Evolutionary conservation across 371 early-diverging fungal species (phyloP).

Genomic region (Apophysomyces variabilis): DNA sequence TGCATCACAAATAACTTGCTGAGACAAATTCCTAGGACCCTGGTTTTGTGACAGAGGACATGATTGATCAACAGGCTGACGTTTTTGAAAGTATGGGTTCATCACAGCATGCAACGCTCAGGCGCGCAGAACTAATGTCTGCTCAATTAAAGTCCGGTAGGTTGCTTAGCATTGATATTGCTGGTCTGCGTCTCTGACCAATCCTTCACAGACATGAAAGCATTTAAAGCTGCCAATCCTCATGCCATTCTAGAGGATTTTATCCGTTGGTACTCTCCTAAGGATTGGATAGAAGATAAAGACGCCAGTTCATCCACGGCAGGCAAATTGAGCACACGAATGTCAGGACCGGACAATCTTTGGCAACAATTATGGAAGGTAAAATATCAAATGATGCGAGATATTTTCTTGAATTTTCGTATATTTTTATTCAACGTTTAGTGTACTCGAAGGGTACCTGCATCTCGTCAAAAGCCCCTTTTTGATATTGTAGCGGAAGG

Average conservation of each 20-base stretch:
- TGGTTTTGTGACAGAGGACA: constrained; percentile 90
- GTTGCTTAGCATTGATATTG: constrained; percentile 4
- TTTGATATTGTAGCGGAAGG: constrained; percentile 79
- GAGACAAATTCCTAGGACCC: constrained; percentile 51
- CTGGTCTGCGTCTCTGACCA: background rate
- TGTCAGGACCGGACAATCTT: constrained; percentile 80
- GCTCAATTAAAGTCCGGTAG: constrained; percentile 76
- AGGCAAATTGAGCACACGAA: constrained; percentile 70
- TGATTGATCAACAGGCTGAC: constrained; percentile 80
- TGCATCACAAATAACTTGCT: background rate
- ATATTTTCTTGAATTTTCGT: too few species aligned
- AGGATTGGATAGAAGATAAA: constrained; percentile 72
- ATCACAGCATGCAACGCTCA: constrained; percentile 69
- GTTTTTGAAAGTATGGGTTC: constrained; percentile 81
- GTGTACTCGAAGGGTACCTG: constrained; percentile 71
- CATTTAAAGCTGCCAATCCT: constrained; percentile 91
- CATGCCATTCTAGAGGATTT: constrained; percentile 82
- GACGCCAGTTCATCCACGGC: constrained; percentile 31
- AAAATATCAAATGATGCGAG: too few species aligned
- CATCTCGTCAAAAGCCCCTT: constrained; percentile 74
- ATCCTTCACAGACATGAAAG: constrained; percentile 65
- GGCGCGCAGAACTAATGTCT: constrained; percentile 81
- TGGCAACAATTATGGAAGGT: constrained; percentile 91
- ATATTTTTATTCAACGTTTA: constrained; percentile 13
- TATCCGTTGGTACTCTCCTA: constrained; percentile 96